Percentiles rank a stretch among this genome's conserved stretches.
phyloP scores from a whole-genome alignment of 306 rosid species.

The Astragalus glycyphyllos region DNA sequence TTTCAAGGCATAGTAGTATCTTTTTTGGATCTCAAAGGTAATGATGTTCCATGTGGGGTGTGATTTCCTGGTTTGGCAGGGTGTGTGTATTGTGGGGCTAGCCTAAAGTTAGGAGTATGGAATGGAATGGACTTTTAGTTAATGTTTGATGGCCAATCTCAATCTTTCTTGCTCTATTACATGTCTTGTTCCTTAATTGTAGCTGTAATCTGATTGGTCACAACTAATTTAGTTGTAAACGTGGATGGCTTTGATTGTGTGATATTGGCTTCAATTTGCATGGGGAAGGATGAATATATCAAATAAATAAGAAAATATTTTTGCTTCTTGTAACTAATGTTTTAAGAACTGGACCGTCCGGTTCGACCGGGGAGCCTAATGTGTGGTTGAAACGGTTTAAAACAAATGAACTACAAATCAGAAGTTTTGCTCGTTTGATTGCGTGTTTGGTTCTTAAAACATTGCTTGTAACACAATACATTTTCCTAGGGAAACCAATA shows the following conservation, averaged over 20 bases:
- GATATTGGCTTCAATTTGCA: conserved; percentile 34
- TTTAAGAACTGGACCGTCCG: too few species aligned
- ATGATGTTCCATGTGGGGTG: conserved; percentile 52
- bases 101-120: conserved; percentile 48
- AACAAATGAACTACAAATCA: too few species aligned
- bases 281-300: neutral
- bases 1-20: conserved; percentile 36
- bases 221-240: conserved; percentile 36
- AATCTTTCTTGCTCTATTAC: conserved; percentile 36
- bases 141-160: conserved; percentile 44
- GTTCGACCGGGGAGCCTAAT: too few species aligned
- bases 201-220: conserved; percentile 43
- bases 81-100: conserved; percentile 51
- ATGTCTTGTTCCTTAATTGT: conserved; percentile 39
- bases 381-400: too few species aligned
- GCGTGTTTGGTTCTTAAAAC: too few species aligned
- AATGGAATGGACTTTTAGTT: conserved; percentile 35
- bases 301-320: neutral
- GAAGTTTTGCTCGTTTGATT: too few species aligned
- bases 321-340: too few species aligned
- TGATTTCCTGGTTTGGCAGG: conserved; percentile 61
- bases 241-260: conserved; percentile 36
- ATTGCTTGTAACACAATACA: too few species aligned
- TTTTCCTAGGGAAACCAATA: neutral
- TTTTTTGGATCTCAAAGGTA: conserved; percentile 50